Evolutionary conservation across 352 stramenopile genomes (phyloP), one percentile per base, ranked within the genome.

Genomic region (Globisporangium alternatum): DNA sequence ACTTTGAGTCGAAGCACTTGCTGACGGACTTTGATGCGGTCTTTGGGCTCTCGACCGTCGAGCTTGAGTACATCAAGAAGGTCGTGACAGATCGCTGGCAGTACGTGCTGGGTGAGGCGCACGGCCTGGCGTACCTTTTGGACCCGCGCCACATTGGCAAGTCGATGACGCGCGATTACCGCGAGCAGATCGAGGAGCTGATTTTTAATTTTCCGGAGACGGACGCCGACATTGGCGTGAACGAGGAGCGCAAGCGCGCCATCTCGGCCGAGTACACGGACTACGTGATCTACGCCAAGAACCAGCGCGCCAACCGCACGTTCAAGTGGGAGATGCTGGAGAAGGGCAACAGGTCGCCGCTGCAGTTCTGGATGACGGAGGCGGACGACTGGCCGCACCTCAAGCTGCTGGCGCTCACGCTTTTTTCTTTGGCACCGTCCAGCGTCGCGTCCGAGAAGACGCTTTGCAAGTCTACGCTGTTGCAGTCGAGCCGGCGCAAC

Each of bases 261-360:
- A 90, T 94, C 64, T 75, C 75, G 56, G 73, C 77, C 2, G 85
- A 94, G 56, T 94, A 92, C 68, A 83, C 72, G 6, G 83, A 91
- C 52, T 94, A 92, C 41, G 81, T 92, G 21, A 83, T 88, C 31
- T 92, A 90, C 64, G 83, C 85, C 53, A 94, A 91, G 69, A 91
- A 86, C 63, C 83, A 94, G 64, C 80, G 83, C 54, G 78, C 78
- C 33, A 93, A 88, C 51, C 76, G 83, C 41, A 91, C 83, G 35
- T 91, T 89, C 74, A 91, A 91, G 71, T 92, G 83, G 81, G 85
- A 94, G 60, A 89, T 91, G 85, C 70, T 91, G 30, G 83, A 94
- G 56, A 94, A 94, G 56, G 81, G 83, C 35, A 89, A 81, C 28
- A 78, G 83, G 3, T 87, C 83, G 22, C 85, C 85, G 17, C 68